These are phyloP conservation scores for Cucurbitaria berberidis DNA, from an alignment of 2,329 filamentous ascomycete species.

Conservation along the genomic window DNA sequence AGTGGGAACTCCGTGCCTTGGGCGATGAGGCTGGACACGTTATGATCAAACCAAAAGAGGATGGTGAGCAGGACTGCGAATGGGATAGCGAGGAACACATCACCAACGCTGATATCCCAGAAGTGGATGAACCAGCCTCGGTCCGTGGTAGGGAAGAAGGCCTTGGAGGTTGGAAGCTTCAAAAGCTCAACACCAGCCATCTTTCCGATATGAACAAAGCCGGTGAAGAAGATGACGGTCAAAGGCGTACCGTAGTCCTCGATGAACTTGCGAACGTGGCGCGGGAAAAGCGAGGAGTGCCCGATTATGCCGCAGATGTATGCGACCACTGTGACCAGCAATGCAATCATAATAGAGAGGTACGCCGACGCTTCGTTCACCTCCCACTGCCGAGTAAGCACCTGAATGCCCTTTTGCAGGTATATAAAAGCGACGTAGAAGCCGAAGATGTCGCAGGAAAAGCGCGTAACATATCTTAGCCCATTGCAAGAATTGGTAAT, in stretches of 20 bases:
- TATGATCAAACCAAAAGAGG: slow-evolving; percentile 89
- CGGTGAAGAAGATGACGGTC: slow-evolving; percentile 77
- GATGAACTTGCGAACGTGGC: slow-evolving; percentile 78
- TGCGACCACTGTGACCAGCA: slow-evolving; percentile 78
- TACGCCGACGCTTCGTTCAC: slow-evolving; percentile 69
- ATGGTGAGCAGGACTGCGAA: slow-evolving; percentile 84
- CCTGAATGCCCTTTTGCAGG: slow-evolving; percentile 87
- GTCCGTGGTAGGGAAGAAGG: slow-evolving; percentile 78
- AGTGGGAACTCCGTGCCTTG: slow-evolving; percentile 63
- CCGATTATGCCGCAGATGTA: slow-evolving; percentile 77
- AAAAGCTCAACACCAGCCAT: slow-evolving; percentile 75
- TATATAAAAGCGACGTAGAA: slow-evolving; percentile 95
- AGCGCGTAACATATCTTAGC: slow-evolving; percentile 86
- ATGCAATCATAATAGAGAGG: slow-evolving; percentile 75
- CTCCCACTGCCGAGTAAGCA: slow-evolving; percentile 75
- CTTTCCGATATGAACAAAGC: slow-evolving; percentile 84
- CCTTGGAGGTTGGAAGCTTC: slow-evolving; percentile 74
- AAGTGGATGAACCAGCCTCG: slow-evolving; percentile 81
- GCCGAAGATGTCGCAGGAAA: slow-evolving; percentile 92
- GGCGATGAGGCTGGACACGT: slow-evolving; percentile 64
- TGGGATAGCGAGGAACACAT: slow-evolving; percentile 84
- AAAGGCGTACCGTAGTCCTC: slow-evolving; percentile 85
- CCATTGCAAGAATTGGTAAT: slow-evolving; percentile 86
- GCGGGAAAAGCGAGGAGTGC: slow-evolving; percentile 72
- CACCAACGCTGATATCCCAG: slow-evolving; percentile 74